Conservation (phyloP, 306 rosid species). For the Casuarina cunninghamiana region DNA sequence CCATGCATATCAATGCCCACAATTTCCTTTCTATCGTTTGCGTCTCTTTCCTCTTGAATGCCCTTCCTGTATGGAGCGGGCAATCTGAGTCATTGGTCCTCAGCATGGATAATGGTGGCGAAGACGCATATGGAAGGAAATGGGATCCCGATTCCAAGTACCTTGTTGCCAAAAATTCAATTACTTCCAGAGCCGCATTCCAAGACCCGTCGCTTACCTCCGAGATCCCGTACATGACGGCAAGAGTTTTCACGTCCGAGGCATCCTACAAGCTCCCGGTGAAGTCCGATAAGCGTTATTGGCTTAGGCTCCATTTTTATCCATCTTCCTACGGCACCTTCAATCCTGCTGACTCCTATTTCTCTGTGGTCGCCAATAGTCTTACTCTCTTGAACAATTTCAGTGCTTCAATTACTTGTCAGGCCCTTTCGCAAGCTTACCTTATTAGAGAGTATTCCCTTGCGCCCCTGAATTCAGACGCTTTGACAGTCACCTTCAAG, state of each 20-base stretch:
- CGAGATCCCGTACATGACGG: conserved; percentile 54
- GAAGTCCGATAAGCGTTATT: conserved; percentile 36
- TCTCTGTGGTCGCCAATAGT: conserved; percentile 43
- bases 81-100: conserved; percentile 32
- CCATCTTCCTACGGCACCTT: conserved; percentile 36
- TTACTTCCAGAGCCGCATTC: conserved; percentile 34
- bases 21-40: conserved; percentile 24
- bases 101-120: conserved; percentile 24
- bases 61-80: conserved; percentile 19
- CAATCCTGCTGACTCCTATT: conserved; percentile 35
- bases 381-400: conserved; percentile 49
- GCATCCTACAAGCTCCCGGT: conserved; percentile 40
- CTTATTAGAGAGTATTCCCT: conserved; percentile 54
- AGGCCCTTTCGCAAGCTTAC: conserved; percentile 56
- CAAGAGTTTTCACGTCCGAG: conserved; percentile 42
- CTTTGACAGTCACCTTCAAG: conserved; percentile 39
- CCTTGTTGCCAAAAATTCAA: conserved; percentile 21
- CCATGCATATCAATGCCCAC: conserved; percentile 17
- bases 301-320: conserved; percentile 58
- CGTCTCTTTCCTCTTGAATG: conserved; percentile 20
- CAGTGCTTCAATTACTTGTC: conserved; percentile 40
- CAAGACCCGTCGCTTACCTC: conserved; percentile 54
- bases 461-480: conserved; percentile 33
- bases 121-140: conserved; percentile 43
- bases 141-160: conserved; percentile 48